phyloP scores from a whole-genome alignment of 2,329 filamentous ascomycete species.

The Colletotrichum truncatum region DNA sequence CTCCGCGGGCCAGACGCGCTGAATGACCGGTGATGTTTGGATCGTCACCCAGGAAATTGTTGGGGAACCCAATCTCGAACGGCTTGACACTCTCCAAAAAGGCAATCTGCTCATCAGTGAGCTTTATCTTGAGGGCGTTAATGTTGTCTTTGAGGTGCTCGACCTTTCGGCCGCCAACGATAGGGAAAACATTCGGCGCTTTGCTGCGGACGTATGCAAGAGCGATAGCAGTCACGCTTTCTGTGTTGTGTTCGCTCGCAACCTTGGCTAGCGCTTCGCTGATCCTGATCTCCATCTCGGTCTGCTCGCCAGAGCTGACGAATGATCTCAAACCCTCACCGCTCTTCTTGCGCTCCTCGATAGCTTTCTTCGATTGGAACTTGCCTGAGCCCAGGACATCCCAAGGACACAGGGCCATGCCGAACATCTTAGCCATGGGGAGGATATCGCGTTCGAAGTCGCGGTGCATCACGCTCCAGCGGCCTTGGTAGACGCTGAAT shows the following conservation, averaged over 20 bases:
- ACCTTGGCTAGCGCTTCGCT: slow-evolving; percentile 69
- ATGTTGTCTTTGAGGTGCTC: slow-evolving; percentile 66
- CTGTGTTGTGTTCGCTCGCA: slow-evolving; percentile 63
- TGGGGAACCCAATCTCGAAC: slow-evolving; percentile 67
- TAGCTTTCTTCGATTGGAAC: slow-evolving; percentile 52
- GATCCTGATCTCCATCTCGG: slow-evolving; percentile 59
- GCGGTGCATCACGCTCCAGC: slow-evolving; percentile 44
- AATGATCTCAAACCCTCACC: slow-evolving; percentile 50
- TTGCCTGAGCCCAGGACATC: slow-evolving; percentile 65
- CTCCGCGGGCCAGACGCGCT: not conserved
- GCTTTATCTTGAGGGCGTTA: slow-evolving; percentile 57
- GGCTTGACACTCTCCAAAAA: slow-evolving; percentile 61
- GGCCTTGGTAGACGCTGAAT: slow-evolving; percentile 50
- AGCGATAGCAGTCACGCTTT: slow-evolving; percentile 66
- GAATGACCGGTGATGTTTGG: slow-evolving; percentile 30
- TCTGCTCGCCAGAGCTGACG: slow-evolving; percentile 41
- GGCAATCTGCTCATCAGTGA: slow-evolving; percentile 61
- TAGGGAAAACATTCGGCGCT: slow-evolving; percentile 61
- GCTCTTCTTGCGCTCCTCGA: slow-evolving; percentile 39
- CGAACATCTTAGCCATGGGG: slow-evolving; percentile 50
- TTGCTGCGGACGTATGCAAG: slow-evolving; percentile 62
- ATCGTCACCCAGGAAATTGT: slow-evolving; percentile 48
- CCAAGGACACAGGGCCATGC: slow-evolving; percentile 68
- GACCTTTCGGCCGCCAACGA: slow-evolving; percentile 61
- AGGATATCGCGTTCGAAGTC: slow-evolving; percentile 53